Percentiles rank a stretch among this genome's conserved stretches.
Evolutionary conservation across 257 asterid genomes (phyloP).

Genomic region (Scutellaria galericulata): DNA sequence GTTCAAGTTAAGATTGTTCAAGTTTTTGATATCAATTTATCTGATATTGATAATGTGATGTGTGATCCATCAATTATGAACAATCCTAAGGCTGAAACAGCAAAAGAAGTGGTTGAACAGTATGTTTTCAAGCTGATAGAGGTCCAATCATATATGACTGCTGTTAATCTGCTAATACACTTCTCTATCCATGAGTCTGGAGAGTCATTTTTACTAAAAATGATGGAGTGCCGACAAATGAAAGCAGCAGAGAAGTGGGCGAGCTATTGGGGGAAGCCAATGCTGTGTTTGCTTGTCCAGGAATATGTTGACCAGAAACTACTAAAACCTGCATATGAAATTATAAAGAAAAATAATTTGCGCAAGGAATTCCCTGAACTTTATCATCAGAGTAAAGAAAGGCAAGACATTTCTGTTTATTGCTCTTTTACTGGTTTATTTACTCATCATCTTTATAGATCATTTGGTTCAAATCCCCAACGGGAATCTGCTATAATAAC

Average conservation of each 20-base stretch:
- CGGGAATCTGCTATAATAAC: neutral
- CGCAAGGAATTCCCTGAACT: slow-evolving; percentile 82
- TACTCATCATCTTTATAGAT: slow-evolving; percentile 9
- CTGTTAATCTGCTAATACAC: slow-evolving; percentile 72
- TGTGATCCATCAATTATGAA: slow-evolving; percentile 38
- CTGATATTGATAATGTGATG: slow-evolving; percentile 59
- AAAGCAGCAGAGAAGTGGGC: slow-evolving; percentile 99
- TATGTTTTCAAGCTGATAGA: slow-evolving; percentile 61
- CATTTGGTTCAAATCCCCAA: slow-evolving; percentile 13
- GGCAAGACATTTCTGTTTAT: slow-evolving; percentile 51
- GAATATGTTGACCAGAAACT: slow-evolving; percentile 64
- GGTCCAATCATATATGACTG: slow-evolving; percentile 59
- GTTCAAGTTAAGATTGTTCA: slow-evolving; percentile 67
- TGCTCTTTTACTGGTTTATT: slow-evolving; percentile 28
- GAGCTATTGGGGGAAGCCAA: slow-evolving; percentile 74
- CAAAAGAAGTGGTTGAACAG: slow-evolving; percentile 62
- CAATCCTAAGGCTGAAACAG: slow-evolving; percentile 42
- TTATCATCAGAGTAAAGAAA: slow-evolving; percentile 83
- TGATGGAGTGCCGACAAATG: slow-evolving; percentile 63
- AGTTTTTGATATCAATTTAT: slow-evolving; percentile 58
- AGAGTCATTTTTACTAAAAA: slow-evolving; percentile 64
- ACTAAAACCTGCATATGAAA: slow-evolving; percentile 54
- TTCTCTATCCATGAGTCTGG: slow-evolving; percentile 68
- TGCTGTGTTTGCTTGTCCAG: slow-evolving; percentile 64
- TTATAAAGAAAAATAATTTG: slow-evolving; percentile 72